Percentiles rank a stretch among this genome's conserved stretches.
Conservation (phyloP, 2,329 filamentous ascomycete species). For the Fusarium phyllophilum region DNA sequence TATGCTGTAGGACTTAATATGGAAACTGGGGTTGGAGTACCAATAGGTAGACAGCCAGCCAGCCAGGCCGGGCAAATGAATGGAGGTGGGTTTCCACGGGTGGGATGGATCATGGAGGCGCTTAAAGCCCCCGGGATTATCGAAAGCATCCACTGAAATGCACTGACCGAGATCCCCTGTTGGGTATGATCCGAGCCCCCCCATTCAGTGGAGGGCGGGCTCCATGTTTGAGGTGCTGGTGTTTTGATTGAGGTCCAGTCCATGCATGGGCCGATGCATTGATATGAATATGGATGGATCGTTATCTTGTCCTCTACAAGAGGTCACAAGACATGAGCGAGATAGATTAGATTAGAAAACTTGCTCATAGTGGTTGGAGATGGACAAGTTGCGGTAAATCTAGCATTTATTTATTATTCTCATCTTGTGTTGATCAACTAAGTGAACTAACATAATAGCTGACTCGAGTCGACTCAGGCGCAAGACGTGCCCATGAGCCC, state of each 20-base stretch:
- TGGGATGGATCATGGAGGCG: neutral
- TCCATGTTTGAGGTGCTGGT: conserved; percentile 17
- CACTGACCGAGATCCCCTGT: conserved; percentile 21
- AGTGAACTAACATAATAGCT: neutral
- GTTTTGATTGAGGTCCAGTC: neutral
- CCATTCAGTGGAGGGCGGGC: neutral
- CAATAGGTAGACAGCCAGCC: neutral
- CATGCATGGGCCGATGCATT: conserved; percentile 2
- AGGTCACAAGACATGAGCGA: conserved; percentile 16
- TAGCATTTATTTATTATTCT: neutral
- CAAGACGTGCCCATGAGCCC: conserved; percentile 14
- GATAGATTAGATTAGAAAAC: neutral
- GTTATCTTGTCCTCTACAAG: conserved; percentile 8
- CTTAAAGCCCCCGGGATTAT: conserved; percentile 18
- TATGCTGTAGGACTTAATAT: neutral
- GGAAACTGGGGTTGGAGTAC: conserved; percentile 25
- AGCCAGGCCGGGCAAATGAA: neutral
- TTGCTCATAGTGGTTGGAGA: neutral
- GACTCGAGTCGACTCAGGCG: conserved; percentile 16
- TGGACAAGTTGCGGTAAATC: conserved; percentile 8
- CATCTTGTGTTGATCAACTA: neutral
- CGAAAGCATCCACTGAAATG: conserved; percentile 12
- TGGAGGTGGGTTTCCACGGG: neutral
- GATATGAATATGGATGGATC: conserved; percentile 7
- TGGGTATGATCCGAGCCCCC: conserved; percentile 22